Conservation (phyloP, 208 protist genomes). For the Wallacemonas rigidus region DNA sequence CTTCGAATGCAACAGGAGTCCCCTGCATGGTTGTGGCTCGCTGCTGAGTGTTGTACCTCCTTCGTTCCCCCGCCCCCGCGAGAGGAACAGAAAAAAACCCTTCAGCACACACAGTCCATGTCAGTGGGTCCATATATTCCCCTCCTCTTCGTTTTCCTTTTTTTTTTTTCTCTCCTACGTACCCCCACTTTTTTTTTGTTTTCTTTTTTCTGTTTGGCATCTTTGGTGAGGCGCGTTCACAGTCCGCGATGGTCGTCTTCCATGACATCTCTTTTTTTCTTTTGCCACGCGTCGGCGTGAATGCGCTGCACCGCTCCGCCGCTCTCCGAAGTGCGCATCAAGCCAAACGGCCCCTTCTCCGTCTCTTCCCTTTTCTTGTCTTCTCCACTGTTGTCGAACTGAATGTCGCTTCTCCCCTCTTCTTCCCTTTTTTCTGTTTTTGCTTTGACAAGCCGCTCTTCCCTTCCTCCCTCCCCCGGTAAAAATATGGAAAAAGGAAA, state of each 20-base stretch:
- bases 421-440: constrained; percentile 4
- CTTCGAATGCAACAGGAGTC: neutral
- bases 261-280: neutral
- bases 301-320: constrained; percentile 11
- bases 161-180: constrained; percentile 10
- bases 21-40: neutral
- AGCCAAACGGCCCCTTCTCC: neutral
- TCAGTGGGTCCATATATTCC: neutral
- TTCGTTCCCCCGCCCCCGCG: neutral
- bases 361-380: constrained; percentile 4
- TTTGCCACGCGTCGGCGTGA: constrained; percentile 1
- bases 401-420: neutral
- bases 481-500: constrained; percentile 8
- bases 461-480: constrained; percentile 1
- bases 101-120: neutral
- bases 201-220: neutral
- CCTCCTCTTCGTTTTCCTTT: constrained; percentile 3
- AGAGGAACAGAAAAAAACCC: neutral
- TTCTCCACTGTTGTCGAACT: neutral
- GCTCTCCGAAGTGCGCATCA: constrained; percentile 8
- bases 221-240: constrained; percentile 9
- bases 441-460: neutral
- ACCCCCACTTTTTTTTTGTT: constrained; percentile 11
- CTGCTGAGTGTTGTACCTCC: neutral
- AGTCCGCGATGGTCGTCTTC: constrained; percentile 12